Evolutionary conservation across 345 rosid genomes (phyloP), one percentile per base, ranked within the genome.

Genomic region (Brassica nigra): DNA sequence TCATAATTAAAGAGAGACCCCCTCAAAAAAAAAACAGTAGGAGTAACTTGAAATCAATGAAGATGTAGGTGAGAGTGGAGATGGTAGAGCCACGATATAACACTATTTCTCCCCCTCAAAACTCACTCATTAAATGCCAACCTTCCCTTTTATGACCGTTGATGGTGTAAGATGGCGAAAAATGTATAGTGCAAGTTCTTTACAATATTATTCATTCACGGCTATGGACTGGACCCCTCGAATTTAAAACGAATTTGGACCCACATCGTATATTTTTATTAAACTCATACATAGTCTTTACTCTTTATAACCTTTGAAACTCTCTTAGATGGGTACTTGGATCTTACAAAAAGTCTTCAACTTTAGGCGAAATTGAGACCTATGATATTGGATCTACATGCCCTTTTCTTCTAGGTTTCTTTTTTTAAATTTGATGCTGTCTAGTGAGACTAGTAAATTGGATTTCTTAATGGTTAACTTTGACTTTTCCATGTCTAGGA

Each of bases 111-210:
- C 70, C 28, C 16, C 44, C 11, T 8, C 61, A 61, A 31, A 59
- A 36, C 67, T 27, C 71, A 16, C 44, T 74, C 76, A 80, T 80
- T 80, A 70, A 80, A 55, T 80, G 76, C 80, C 80, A 81, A 58
- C 83, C 83, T 65, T 71, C 80, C 80, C 77, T 76, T 44, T 65
- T 81, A 66, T 76, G 83, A 81, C 83, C 83, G 83, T 81, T 81
- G 73, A 70, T 74, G 70, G 61, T 62, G 61, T 72, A 39, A 37
- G 70, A 69, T 68, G 61, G 39, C 57, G 30, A 67, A 79, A 58
- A 2, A 57, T 57, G 9, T 31, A 30, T 3, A 1, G 18, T 11
- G 36, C 8, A 66, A 3, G n/a, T 58, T 58, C 3, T 28, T 37
- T 55, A 16, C 16, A 5, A 37, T 68, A 29, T 33, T 31, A 44